Evolutionary conservation across 1,284 basidiomycete species (phyloP), one percentile per base, ranked within the genome.

Genomic region (Clitocybe nebularis): DNA sequence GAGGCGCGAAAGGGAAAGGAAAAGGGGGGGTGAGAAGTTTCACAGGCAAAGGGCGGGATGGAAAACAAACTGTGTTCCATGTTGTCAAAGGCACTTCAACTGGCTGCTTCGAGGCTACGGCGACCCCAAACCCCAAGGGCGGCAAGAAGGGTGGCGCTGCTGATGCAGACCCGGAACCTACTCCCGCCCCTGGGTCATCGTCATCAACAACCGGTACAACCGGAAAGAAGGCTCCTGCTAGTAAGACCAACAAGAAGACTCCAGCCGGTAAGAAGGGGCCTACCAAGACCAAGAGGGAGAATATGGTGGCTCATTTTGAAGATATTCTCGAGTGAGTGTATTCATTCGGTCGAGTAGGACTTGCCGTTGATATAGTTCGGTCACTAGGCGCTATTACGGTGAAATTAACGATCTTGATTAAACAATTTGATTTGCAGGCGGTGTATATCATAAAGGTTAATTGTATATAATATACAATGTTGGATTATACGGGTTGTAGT

Each of bases 381-480:
- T 5, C 22, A 13, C 3, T 13, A 46, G 39, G 33, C 44, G 39
- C 25, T 41, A 42, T 36, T 46, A 41, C 30, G 33, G 29, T 32
- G 44, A 46, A 35, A 28, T 46, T 11, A 40, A 46, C 17, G 39
- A 46, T 24, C 44, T 46, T 35, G 44, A 46, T 29, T 46, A 41
- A 41, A 32, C 30, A 36, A 14, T 16, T 16, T 13, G 14, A 4
- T 5, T 32, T 32, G 29, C 14, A 32, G 14, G 29, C 19, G 29
- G 11, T 16, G 19, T 32, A n/a, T n/a, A n/a, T n/a, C n/a, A n/a
- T n/a, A n/a, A n/a, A n/a, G n/a, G n/a, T n/a, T n/a, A n/a, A n/a
- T n/a, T n/a, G n/a, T n/a, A n/a, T n/a, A n/a, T n/a, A n/a, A n/a
- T n/a, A n/a, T n/a, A n/a, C n/a, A n/a, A n/a, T n/a, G n/a, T n/a